Evolutionary conservation across 306 rosid genomes (phyloP), one percentile per base, ranked within the genome.

Genomic region (Mimosa pudica): DNA sequence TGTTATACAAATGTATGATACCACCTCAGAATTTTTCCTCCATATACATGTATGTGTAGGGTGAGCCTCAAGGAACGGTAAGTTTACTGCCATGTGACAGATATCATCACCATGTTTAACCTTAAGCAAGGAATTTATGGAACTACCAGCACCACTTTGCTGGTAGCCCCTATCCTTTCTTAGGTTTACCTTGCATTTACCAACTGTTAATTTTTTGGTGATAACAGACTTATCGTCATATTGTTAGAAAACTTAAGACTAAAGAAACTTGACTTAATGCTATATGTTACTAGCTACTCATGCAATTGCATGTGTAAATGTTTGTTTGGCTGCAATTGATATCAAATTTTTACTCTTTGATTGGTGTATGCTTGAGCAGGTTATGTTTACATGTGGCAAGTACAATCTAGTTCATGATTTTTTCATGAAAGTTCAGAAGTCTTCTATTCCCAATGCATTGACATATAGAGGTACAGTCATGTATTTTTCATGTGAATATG

Each of bases 401-500:
- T 92, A 92, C 89, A 86, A 91, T 86, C 85, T 95, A 85, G 98
- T 95, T 87, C 98, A 95, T 79, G 97, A 92, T 0, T 92, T 95
- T 86, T 95, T 95, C 87, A 89, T 89, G 83, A 95, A 92, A 87
- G 75, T 89, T 80, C 92, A 87, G 89, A 92, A 89, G 80, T 87
- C 89, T 81, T 89, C 89, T 60, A 79, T 86, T 81, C 97, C 97
- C 57, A 92, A 91, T 84, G 89, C 97, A 49, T 86, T 95, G 82
- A 95, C 93, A 63, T 95, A 87, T 85, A 85, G 93, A 95, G 98
- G 98, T 92, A 95, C 70, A 20, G 76, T 81, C 32, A 73, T 75
- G 36, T 64, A 47, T 88, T 77, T 71, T 79, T 62, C 62, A 48
- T 60, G 57, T 83, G 66, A 67, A 17, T 76, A 24, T 76, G 45